Evolutionary conservation across 306 rosid genomes (phyloP).

Genomic region (Hippophae rhamnoides): DNA sequence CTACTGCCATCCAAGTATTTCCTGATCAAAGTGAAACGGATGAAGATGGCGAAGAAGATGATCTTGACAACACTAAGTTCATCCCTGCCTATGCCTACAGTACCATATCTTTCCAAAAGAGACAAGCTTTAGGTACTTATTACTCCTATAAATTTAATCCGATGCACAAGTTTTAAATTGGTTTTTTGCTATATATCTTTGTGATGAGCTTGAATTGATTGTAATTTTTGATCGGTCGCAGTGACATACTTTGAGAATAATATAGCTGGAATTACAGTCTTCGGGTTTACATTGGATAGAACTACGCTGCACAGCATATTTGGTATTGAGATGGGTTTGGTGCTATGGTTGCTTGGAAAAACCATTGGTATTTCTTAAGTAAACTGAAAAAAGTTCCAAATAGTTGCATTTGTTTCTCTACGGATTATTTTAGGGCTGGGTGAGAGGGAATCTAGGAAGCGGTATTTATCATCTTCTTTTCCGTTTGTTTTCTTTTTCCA

Average conservation of each 20-base stretch:
- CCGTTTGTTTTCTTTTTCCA: no score
- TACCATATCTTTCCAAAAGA: conserved; percentile 78
- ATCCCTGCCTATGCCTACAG: conserved; percentile 70
- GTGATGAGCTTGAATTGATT: neutral
- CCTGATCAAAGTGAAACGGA: conserved; percentile 31
- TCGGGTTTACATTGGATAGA: conserved; percentile 72
- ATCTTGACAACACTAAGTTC: conserved; percentile 43
- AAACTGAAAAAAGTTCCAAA: neutral
- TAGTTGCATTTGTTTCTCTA: neutral
- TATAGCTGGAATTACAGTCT: conserved; percentile 72
- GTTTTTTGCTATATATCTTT: neutral
- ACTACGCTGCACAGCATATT: conserved; percentile 70
- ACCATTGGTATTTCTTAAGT: conserved; percentile 49
- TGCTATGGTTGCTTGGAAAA: conserved; percentile 86
- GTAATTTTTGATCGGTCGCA: conserved; percentile 14
- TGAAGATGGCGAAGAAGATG: conserved; percentile 64
- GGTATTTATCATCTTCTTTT: no score
- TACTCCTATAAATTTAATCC: no score
- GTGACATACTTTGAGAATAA: conserved; percentile 84
- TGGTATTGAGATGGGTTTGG: conserved; percentile 61
- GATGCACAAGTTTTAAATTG: neutral
- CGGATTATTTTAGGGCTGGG: neutral
- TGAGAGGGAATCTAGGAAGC: no score
- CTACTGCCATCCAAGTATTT: conserved; percentile 8
- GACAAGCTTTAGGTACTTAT: conserved; percentile 78